Conservation (phyloP, 768 basidiomycete species). For the Antrodiella citrinella region DNA sequence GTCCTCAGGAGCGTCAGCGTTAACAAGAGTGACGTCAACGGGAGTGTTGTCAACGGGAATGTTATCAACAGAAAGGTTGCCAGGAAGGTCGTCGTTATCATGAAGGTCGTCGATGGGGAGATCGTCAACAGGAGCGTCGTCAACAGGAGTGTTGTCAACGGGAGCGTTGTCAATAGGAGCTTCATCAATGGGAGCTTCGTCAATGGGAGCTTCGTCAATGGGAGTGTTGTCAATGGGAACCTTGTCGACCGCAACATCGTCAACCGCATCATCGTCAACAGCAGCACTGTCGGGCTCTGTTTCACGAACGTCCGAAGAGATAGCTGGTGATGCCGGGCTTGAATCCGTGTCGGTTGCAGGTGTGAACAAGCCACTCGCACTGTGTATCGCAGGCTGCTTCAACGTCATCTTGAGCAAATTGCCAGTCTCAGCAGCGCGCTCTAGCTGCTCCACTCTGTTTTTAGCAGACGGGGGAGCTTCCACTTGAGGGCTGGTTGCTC, state of each 20-base stretch:
- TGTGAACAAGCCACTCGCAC: slow-evolving; percentile 11
- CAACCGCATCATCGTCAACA: not conserved
- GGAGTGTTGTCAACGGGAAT: too few species aligned
- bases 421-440: not conserved
- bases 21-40: too few species aligned
- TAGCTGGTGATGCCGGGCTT: slow-evolving; percentile 1
- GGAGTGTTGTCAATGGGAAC: not conserved
- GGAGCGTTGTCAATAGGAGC: too few species aligned
- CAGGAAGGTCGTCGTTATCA: too few species aligned
- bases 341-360: slow-evolving; percentile 8
- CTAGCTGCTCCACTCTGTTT: not conserved
- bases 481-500: not conserved
- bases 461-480: not conserved
- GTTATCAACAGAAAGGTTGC: too few species aligned
- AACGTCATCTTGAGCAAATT: not conserved
- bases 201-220: too few species aligned
- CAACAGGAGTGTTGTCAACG: too few species aligned
- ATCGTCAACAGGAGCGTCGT: too few species aligned
- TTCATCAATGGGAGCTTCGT: too few species aligned
- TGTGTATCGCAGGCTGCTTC: not conserved
- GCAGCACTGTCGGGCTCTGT: not conserved
- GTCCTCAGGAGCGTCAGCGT: not conserved
- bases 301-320: not conserved
- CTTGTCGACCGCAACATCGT: not conserved
- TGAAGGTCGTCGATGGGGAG: too few species aligned